A percentile compares a stretch with the other conserved stretches of the same genome.
phyloP scores from a whole-genome alignment of 2,329 filamentous ascomycete species.

The Sclerotinia nivalis region DNA sequence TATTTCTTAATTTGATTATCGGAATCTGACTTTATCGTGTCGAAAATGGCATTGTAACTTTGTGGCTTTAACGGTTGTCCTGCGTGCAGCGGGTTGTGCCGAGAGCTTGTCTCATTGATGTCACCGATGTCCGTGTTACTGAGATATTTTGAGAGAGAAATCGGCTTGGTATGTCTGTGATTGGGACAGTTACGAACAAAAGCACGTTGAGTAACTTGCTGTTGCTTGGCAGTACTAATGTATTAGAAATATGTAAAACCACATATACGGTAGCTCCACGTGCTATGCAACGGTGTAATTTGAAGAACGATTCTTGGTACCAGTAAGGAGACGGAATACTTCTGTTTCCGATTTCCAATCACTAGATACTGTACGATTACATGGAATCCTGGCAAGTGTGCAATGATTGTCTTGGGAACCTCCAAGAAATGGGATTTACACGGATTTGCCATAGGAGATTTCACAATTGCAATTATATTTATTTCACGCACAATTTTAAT shows the following conservation, averaged over 20 bases:
- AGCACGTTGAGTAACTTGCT: conserved; percentile 2
- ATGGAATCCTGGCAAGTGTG: not conserved
- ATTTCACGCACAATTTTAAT: not conserved
- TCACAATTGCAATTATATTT: not conserved
- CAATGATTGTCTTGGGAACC: not conserved
- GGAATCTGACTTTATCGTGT: conserved; percentile 8
- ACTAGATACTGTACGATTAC: not conserved
- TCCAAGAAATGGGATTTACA: not conserved
- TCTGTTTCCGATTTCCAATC: not conserved
- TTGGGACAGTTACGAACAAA: conserved; percentile 16
- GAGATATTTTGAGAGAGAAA: conserved; percentile 10
- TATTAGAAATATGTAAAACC: not conserved
- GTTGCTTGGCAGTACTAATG: not conserved
- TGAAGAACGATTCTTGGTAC: not conserved
- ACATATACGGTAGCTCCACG: conserved; percentile 6
- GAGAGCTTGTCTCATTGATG: conserved; percentile 9
- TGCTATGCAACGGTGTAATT: not conserved
- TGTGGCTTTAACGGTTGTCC: conserved; percentile 19
- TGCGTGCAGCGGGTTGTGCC: conserved; percentile 17
- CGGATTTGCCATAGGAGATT: not conserved
- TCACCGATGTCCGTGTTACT: conserved; percentile 5
- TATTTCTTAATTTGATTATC: conserved; percentile 11
- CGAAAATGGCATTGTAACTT: conserved; percentile 2
- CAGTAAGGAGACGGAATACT: not conserved
- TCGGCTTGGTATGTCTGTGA: conserved; percentile 9